Conservation (phyloP, 768 basidiomycete genomes). For the Gelatoporia subvermispora region DNA sequence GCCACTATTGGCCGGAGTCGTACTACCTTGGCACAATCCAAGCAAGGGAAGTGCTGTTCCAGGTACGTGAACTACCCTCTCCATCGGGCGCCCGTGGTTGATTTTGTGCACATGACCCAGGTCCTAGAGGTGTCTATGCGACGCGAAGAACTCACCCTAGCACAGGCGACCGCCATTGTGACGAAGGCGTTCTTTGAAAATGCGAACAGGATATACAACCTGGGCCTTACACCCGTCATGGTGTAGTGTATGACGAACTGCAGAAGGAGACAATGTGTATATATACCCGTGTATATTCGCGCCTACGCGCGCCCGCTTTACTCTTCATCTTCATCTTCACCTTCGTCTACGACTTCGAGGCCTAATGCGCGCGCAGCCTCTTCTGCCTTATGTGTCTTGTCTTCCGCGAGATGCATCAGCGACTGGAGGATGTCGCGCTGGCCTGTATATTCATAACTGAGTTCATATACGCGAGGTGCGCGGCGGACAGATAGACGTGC, state of each 20-base stretch:
- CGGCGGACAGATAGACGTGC: conserved; percentile 6
- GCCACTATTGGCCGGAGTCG: conserved; percentile 73
- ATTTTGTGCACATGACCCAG: conserved; percentile 26
- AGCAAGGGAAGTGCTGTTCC: conserved; percentile 55
- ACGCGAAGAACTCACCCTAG: conserved; percentile 46
- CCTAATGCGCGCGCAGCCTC: conserved; percentile 46
- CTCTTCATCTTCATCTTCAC: conserved; percentile 35
- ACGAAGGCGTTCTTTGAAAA: conserved; percentile 61
- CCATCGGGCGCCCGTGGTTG: too few species aligned
- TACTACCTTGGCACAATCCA: conserved; percentile 67
- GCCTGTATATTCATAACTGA: conserved; percentile 30
- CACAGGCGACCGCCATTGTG: conserved; percentile 49
- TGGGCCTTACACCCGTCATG: conserved; percentile 35
- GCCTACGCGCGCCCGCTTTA: background rate
- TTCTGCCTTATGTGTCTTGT: conserved; percentile 44
- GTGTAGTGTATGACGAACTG: too few species aligned
- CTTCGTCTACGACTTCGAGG: conserved; percentile 36
- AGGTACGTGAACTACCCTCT: conserved; percentile 32
- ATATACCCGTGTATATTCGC: background rate
- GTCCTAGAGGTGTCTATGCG: conserved; percentile 50
- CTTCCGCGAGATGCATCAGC: conserved; percentile 42
- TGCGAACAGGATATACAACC: conserved; percentile 57
- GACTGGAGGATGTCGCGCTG: conserved; percentile 55
- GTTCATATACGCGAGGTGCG: background rate
- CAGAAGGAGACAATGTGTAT: background rate